Evolutionary conservation across 768 basidiomycete genomes (phyloP).

Genomic region (Suillus subaureus): DNA sequence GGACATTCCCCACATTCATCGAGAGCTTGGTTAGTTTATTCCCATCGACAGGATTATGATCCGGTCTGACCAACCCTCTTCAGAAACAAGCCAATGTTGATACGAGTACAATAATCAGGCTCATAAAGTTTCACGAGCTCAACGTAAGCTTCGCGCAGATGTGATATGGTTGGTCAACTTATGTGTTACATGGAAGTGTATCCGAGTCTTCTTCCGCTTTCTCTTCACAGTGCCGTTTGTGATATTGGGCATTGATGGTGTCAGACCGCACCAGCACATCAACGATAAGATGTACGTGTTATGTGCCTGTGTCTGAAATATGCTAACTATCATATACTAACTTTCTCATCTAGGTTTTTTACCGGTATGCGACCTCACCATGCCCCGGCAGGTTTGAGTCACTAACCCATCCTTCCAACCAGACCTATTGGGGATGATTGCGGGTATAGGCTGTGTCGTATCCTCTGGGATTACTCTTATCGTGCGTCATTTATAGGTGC

Average conservation of each 20-base stretch:
- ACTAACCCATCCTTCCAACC: slow-evolving; percentile 19
- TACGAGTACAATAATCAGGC: slow-evolving; percentile 60
- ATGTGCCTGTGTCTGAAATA: not conserved
- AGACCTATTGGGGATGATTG: slow-evolving; percentile 63
- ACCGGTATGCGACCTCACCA: slow-evolving; percentile 11
- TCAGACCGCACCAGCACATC: slow-evolving; percentile 59
- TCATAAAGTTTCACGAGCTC: slow-evolving; percentile 81
- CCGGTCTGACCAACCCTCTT: not conserved
- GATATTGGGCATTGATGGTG: slow-evolving; percentile 70
- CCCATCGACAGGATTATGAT: not conserved
- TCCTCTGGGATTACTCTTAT: slow-evolving; percentile 78
- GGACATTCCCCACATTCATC: slow-evolving; percentile 69
- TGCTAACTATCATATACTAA: not conserved
- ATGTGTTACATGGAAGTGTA: slow-evolving; percentile 43
- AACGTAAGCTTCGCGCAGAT: slow-evolving; percentile 54
- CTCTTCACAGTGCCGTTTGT: slow-evolving; percentile 67
- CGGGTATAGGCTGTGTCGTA: slow-evolving; percentile 60
- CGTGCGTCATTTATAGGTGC: slow-evolving; percentile 41
- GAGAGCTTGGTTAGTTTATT: slow-evolving; percentile 51
- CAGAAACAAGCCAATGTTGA: slow-evolving; percentile 69
- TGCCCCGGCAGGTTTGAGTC: not conserved
- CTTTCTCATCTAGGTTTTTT: slow-evolving; percentile 23
- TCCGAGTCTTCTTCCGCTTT: slow-evolving; percentile 75
- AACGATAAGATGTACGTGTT: slow-evolving; percentile 58
- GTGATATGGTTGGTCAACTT: not conserved